Evolutionary conservation across 371 early-diverging fungal species (phyloP), one percentile per base, ranked within the genome.

Genomic region (Actinomucor elegans): DNA sequence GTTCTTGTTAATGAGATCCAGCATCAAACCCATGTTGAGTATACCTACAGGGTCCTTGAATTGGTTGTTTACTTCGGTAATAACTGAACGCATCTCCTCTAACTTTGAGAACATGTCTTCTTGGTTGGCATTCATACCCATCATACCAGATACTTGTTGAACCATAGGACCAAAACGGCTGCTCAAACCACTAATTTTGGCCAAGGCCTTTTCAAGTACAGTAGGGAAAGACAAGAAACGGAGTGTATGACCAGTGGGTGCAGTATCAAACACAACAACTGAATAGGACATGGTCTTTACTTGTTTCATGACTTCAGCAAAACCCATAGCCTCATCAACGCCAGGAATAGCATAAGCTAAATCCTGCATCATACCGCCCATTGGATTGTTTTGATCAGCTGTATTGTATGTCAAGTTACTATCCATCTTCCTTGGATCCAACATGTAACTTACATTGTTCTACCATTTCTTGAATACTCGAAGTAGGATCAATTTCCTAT

Each of bases 291-390:
- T 97, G 46, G 93, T 90, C 78, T 98, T 95, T 52, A 96, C 96
- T 59, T 96, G 89, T 87, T 98, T 98, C 98, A 98, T 98, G 24
- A 98, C 97, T 70, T 97, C 97, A 23, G 97, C 97, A 75, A 99
- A 98, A 43, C 94, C 93, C 98, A 98, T 98, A 14, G 99, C 99
- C 75, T 99, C 99, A 71, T 99, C 99, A 5, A 99, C 95, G 73
- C 98, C 98, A 26, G 98, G 98, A 70, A 98, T 96, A 29, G 96
- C 94, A 70, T 94, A 95, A 9, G 96, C 96, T 58, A 97, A 83
- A 70, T 97, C 96, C 73, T 96, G 93, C 84, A 98, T 88, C 77
- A 93, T 90, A 38, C 87, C 80, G 46, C 87, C 88, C 87, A 91
- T 90, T 21, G 88, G 89, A 51, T 87, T 85, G 53, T 85, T 88